Evolutionary conservation across 352 stramenopile species (phyloP).

Genomic region (Pythium angustatum): DNA sequence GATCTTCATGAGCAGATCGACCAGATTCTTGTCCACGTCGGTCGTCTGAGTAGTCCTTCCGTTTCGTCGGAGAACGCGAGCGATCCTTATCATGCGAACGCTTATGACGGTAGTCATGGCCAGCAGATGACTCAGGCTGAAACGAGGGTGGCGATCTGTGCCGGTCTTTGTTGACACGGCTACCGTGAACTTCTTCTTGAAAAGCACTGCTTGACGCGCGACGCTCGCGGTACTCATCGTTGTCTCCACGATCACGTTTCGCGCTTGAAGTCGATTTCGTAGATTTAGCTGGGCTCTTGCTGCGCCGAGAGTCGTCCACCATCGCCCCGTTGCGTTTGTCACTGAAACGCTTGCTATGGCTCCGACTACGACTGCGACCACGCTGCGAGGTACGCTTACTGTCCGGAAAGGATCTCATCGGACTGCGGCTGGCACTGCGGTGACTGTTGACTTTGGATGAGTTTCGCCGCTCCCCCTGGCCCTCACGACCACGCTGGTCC

Average conservation of each 20-base stretch:
- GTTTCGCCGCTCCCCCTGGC: neutral
- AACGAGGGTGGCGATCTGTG: neutral
- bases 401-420: neutral
- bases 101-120: neutral
- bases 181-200: neutral
- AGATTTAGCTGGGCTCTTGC: conserved; percentile 4
- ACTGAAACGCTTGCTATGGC: neutral
- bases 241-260: neutral
- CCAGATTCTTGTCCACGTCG: conserved; percentile 3
- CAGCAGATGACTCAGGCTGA: neutral
- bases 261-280: neutral
- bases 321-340: neutral
- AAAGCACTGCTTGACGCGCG: neutral
- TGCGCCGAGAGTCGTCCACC: neutral
- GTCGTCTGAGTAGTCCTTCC: neutral
- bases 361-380: conserved; percentile 13
- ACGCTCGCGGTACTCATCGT: neutral
- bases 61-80: conserved; percentile 5
- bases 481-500: neutral
- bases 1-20: neutral
- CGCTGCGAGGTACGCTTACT: neutral
- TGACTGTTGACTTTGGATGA: neutral
- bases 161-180: neutral
- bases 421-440: conserved; percentile 12
- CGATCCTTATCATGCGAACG: neutral